Base-by-base conservation (phyloP, 1,139 yeast genomes). In the Pichia sp. region DNA sequence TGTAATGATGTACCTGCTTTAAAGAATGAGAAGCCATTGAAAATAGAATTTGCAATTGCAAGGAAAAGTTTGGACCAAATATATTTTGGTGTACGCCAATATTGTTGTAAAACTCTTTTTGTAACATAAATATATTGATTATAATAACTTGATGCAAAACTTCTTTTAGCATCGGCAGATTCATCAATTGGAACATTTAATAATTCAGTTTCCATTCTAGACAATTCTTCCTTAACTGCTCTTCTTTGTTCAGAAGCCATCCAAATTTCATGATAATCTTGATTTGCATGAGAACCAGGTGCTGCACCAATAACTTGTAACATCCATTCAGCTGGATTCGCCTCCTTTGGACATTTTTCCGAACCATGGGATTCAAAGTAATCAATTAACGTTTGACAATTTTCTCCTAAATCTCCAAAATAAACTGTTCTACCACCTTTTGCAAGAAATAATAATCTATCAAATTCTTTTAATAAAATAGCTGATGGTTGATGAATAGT, bases 61-160 rank as follows among this genome's bases (percentile, higher is more conserved):
- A 83, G 69, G 52, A 76, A 66, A 25, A 81, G 44, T 66, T 84
- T 83, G 43, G 87, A 71, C 75, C 82, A 82, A 41, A 82, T 74
- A 60, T 82, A 83, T 27, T 69, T 58, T 23, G 92, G 92, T n/a
- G 86, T 72, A 68, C 95, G 75, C 84, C 85, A 84, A 60, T 80
- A 74, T 59, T 80, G 85, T 55, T 77, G 72, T 53, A 80, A 65
- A 34, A 76, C 78, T 62, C 87, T 75, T 42, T 62, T 52, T 24
- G 78, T 67, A 29, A 82, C 89, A 47, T 73, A 54, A 26, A 55
- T 38, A 51, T 71, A 73, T 61, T 84, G 94, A 37, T 61, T 61
- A 59, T 60, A 59, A 43, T 73, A 42, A 10, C 75, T 57, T 8
- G 78, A 59, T 27, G 82, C 81, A 59, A 72, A 76, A 47, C 76